These are phyloP conservation scores for Penicillium paradoxum DNA, from an alignment of 495 filamentous ascomycete genomes.

Conservation along the genomic window DNA sequence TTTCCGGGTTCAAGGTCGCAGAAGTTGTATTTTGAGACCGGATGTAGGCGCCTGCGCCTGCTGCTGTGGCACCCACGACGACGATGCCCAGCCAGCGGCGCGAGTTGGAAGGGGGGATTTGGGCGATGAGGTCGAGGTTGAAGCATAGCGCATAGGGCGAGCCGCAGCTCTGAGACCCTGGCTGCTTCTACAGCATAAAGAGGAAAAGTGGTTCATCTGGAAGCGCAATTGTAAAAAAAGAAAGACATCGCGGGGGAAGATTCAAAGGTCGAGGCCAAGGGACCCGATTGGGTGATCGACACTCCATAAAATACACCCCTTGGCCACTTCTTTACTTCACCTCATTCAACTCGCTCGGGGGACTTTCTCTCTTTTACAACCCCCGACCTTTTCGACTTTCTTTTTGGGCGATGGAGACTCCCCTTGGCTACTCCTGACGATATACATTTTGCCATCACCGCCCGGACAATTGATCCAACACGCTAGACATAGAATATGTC, in stretches of 20 bases:
- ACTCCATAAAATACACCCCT: constrained; percentile 14
- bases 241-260: constrained; percentile 17
- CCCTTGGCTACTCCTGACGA: constrained; percentile 12
- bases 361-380: not conserved
- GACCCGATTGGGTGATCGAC: constrained; percentile 28
- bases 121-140: constrained; percentile 5
- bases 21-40: constrained; percentile 25
- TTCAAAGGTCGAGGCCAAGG: constrained; percentile 12
- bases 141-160: constrained; percentile 10
- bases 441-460: not conserved
- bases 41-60: constrained; percentile 35
- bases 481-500: constrained; percentile 31
- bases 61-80: constrained; percentile 32
- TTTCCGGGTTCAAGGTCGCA: constrained; percentile 45
- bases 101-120: not conserved
- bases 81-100: constrained; percentile 33
- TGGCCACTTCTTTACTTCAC: constrained; percentile 3
- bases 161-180: constrained; percentile 4
- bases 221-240: not conserved
- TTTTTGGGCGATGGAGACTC: constrained; percentile 20
- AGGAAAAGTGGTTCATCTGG: constrained; percentile 27
- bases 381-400: constrained; percentile 2
- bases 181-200: constrained; percentile 14
- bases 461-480: not conserved
- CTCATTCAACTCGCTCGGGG: not conserved